Evolutionary conservation across 768 basidiomycete genomes (phyloP).

Genomic region (Kwoniella heveanensis): DNA sequence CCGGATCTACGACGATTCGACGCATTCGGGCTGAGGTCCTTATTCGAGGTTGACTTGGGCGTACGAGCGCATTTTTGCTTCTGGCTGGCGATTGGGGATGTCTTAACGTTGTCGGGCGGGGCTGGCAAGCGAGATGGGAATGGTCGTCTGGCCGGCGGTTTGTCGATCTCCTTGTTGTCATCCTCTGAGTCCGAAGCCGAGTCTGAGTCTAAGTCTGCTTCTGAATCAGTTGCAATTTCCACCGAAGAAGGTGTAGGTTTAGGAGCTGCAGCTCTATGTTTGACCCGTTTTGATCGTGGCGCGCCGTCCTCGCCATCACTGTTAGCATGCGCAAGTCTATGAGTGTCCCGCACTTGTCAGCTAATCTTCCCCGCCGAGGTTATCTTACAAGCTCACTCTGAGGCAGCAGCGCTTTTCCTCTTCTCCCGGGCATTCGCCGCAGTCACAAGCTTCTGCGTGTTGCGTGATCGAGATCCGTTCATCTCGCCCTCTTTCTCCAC

Average conservation of each 20-base stretch:
- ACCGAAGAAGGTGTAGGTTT: background rate
- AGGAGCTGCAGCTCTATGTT: background rate
- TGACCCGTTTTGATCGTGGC: background rate
- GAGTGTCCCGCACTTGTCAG: background rate
- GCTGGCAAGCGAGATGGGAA: conserved; percentile 11
- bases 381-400: background rate
- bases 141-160: conserved; percentile 12
- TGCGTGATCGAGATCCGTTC: too few species aligned
- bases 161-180: background rate
- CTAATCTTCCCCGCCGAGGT: background rate
- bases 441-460: background rate
- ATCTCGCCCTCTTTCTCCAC: background rate
- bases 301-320: background rate
- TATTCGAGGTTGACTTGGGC: too few species aligned
- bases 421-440: background rate
- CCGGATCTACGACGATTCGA: background rate
- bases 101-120: background rate
- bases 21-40: too few species aligned
- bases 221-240: background rate
- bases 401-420: background rate
- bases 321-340: background rate
- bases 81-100: background rate
- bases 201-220: background rate
- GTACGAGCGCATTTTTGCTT: too few species aligned
- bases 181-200: background rate